Evolutionary conservation across 129 eudicot species (phyloP), one percentile per base, ranked within the genome.

Genomic region (Calendula officinalis): DNA sequence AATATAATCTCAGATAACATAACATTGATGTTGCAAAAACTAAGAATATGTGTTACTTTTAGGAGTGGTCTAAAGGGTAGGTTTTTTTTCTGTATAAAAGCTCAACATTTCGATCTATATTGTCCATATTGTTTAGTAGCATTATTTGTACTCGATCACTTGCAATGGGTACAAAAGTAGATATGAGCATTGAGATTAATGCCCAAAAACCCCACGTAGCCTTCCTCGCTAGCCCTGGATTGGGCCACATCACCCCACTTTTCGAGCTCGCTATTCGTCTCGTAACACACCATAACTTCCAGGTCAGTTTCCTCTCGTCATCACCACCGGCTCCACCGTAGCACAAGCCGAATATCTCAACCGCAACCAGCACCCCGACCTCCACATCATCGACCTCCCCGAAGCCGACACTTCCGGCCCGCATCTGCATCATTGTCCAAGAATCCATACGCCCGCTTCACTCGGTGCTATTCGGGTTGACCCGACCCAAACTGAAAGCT

Each of bases 151-250:
- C 30, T 22, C n/a, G n/a, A n/a, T n/a, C 33, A 33, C 41, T 37
- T 43, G 12, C 13, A 8, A 43, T 43, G 47, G 47, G 3, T 22
- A 22, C 30, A 22, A 2, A 22, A 22, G 2, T 22, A 43, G 17
- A 5, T 9, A 63, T 63, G 32, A 43, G 7, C 56, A 12, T 11
- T 45, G 55, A 33, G 42, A 30, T 12, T 8, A 13, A n/a, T n/a
- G n/a, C 71, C 41, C 44, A 16, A 52, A 77, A 70, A 17, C 76
- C 78, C 33, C 87, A 85, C 15, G 63, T 81, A 0, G 91, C 74
- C 7, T 12, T 85, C 67, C 82, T 85, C 16, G 46, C 78, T 10
- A 78, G 85, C 82, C 91, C 85, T 6, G 85, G 87, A n/a, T 75
- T 81, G 67, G 87, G 91, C 6, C 87, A 84, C 75, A 8, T 75